A percentile compares a stretch with the other conserved stretches of the same genome.
These are phyloP conservation scores for Cubamyces lactineus DNA, from an alignment of 768 basidiomycete species.

Conservation along the genomic window DNA sequence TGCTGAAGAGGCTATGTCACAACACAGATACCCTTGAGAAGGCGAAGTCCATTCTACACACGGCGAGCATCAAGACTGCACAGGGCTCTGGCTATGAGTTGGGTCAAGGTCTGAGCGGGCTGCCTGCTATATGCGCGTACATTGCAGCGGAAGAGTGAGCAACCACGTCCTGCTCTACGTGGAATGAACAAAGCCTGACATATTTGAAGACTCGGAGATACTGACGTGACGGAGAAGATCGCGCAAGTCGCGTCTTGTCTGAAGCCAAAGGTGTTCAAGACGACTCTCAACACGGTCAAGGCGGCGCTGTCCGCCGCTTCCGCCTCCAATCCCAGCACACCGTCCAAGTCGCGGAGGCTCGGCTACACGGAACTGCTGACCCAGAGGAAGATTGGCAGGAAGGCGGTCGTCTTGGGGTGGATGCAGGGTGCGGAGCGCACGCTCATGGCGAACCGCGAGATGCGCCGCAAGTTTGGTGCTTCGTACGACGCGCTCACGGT, in stretches of 20 bases:
- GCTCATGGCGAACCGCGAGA: constrained; percentile 26
- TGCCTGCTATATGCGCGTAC: constrained; percentile 54
- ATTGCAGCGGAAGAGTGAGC: constrained; percentile 52
- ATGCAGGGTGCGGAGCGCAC: constrained; percentile 30
- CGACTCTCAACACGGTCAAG: constrained; percentile 32
- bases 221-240: constrained; percentile 33
- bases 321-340: background rate
- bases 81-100: constrained; percentile 55
- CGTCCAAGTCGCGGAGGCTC: constrained; percentile 5
- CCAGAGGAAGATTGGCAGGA: constrained; percentile 18
- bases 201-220: constrained; percentile 32
- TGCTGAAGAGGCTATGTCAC: constrained; percentile 34
- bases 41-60: constrained; percentile 40
- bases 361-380: constrained; percentile 23
- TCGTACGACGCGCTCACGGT: constrained; percentile 27
- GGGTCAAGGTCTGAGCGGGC: constrained; percentile 41
- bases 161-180: background rate
- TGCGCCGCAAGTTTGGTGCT: constrained; percentile 19
- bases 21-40: constrained; percentile 39
- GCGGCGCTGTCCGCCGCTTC: constrained; percentile 24
- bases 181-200: background rate
- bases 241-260: constrained; percentile 40
- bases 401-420: constrained; percentile 24
- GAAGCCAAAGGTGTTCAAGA: constrained; percentile 32
- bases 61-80: constrained; percentile 45